Evolutionary conservation across 495 filamentous ascomycete species (phyloP), one percentile per base, ranked within the genome.

Genomic region (Hypoxylon subgilvum): DNA sequence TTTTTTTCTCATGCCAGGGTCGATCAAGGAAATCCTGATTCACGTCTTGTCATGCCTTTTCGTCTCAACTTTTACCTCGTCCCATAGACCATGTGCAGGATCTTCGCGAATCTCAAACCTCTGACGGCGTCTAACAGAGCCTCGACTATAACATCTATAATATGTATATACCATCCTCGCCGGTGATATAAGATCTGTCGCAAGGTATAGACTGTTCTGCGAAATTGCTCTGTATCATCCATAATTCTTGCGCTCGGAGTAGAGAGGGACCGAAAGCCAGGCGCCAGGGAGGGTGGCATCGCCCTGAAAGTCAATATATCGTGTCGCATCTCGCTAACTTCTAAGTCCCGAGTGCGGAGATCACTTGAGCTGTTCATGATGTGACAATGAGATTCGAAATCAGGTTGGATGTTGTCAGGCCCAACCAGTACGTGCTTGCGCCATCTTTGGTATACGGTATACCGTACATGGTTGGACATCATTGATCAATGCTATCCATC

Each of bases 311-410:
- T 51, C 48, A 64, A 64, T 64, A 42, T 54, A 64, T 64, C 50
- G 61, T 64, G 61, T 59, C 39, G 49, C 34, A 64, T 64, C 49
- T n/a, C n/a, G n/a, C n/a, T n/a, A n/a, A n/a, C n/a, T n/a, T 44
- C 61, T 55, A 64, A 59, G 61, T 64, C 61, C 61, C 61, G 61
- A 64, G 48, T 47, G 61, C 61, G 61, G 61, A 64, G 54, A 64
- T 64, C 61, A 64, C 61, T 64, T 64, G 54, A 64, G 54, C 61
- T 64, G 44, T 64, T 51, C 49, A 53, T 64, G 34, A 59, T 64
- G 61, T 57, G 45, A 64, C 61, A n/a, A n/a, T 18, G 23, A 30
- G 49, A 31, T 25, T 53, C 43, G 3, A 12, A 49, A 51, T 62
- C 41, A 47, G 45, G 59, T 49, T 46, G 51, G 44, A 46, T 38